phyloP scores from a whole-genome alignment of 176 grass and related monocot species.

The Phragmites australis region DNA sequence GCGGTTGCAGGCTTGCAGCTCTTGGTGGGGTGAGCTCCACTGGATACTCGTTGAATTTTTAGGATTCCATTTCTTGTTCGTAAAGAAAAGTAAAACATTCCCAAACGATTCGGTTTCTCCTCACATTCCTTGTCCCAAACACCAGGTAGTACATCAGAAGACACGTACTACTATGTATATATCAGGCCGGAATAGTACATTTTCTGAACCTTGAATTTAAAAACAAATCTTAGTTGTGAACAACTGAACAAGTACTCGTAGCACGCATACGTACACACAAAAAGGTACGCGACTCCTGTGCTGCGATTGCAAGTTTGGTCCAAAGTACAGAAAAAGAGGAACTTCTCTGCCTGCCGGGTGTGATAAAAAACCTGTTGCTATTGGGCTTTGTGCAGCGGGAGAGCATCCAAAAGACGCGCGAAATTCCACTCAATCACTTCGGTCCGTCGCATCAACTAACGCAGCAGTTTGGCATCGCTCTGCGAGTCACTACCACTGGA shows the following conservation, averaged over 20 bases:
- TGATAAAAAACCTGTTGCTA: not conserved
- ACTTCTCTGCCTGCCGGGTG: not conserved
- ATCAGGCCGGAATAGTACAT: too few relatives aligned
- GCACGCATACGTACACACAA: not conserved
- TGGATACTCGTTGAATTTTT: too few relatives aligned
- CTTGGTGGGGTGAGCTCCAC: too few relatives aligned
- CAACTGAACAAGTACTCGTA: too few relatives aligned
- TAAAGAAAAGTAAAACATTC: too few relatives aligned
- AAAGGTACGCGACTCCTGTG: not conserved
- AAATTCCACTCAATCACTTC: conserved; percentile 17
- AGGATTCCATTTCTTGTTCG: too few relatives aligned
- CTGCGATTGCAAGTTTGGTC: not conserved
- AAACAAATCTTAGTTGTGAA: not conserved
- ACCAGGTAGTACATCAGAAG: too few relatives aligned
- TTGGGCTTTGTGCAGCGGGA: not conserved
- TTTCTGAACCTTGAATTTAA: too few relatives aligned
- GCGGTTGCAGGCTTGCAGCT: too few relatives aligned
- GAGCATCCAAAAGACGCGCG: not conserved
- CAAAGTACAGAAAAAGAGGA: conserved; percentile 17
- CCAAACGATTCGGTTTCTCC: too few relatives aligned
- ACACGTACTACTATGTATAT: too few relatives aligned
- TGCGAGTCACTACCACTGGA: not conserved
- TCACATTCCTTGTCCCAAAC: too few relatives aligned
- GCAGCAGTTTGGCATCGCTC: not conserved
- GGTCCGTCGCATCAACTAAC: not conserved